These are phyloP conservation scores for Termitomyces sp. DNA, from an alignment of 768 basidiomycete species.

Conservation along the genomic window DNA sequence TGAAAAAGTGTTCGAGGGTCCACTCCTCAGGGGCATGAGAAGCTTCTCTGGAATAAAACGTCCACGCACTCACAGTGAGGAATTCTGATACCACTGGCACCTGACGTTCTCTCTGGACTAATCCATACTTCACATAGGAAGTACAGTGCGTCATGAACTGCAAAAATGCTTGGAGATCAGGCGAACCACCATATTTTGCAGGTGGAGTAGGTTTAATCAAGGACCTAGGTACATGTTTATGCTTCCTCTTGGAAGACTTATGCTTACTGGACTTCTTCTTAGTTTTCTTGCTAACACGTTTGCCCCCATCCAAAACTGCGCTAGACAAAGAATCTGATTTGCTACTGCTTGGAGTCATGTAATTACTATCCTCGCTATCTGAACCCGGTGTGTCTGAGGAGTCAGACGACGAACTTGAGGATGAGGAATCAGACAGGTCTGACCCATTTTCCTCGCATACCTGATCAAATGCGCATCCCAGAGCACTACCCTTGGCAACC, in stretches of 20 bases:
- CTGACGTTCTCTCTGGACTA: background rate
- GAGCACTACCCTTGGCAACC: background rate
- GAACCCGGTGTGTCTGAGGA: background rate
- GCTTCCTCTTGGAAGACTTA: too few species aligned
- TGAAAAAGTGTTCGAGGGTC: constrained; percentile 1
- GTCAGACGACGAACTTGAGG: too few species aligned
- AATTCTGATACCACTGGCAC: background rate
- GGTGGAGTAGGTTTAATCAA: constrained; percentile 12
- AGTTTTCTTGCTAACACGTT: too few species aligned
- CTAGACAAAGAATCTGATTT: too few species aligned
- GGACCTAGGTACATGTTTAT: too few species aligned
- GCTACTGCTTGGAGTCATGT: too few species aligned
- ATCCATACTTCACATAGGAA: constrained; percentile 11
- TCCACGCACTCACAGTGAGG: background rate
- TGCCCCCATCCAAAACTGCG: too few species aligned
- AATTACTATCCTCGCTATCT: too few species aligned
- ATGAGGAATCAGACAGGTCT: background rate
- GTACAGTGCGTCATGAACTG: constrained; percentile 13
- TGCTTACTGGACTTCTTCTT: too few species aligned
- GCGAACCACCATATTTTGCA: constrained; percentile 8
- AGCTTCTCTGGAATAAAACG: background rate
- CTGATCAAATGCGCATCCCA: background rate
- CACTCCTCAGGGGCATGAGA: background rate
- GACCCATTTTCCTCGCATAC: background rate
- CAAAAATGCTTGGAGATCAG: constrained; percentile 7